phyloP scores from a whole-genome alignment of 2,329 filamentous ascomycete genomes.

The Stachybotrys echinatus region DNA sequence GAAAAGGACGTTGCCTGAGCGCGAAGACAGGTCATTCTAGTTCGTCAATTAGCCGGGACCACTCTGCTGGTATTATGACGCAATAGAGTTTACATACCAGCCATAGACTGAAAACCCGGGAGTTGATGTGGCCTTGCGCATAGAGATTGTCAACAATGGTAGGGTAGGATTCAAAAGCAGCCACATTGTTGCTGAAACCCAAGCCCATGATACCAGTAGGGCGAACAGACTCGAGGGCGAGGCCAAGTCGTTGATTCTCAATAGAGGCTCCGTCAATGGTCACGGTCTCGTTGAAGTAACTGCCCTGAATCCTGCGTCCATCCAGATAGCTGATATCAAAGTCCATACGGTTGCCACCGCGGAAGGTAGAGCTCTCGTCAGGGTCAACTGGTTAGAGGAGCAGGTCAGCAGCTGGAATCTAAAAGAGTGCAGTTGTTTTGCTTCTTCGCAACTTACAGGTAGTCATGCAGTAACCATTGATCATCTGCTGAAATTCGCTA shows the following conservation, averaged over 20 bases:
- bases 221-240: slow-evolving; percentile 42
- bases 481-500: slow-evolving; percentile 24
- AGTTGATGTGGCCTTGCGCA: slow-evolving; percentile 54
- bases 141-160: slow-evolving; percentile 63
- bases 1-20: slow-evolving; percentile 68
- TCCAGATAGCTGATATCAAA: slow-evolving; percentile 61
- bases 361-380: slow-evolving; percentile 41
- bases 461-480: slow-evolving; percentile 22
- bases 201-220: slow-evolving; percentile 54
- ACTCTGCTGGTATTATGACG: background rate
- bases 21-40: slow-evolving; percentile 55
- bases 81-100: slow-evolving; percentile 17
- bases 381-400: slow-evolving; percentile 26
- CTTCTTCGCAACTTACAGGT: slow-evolving; percentile 31
- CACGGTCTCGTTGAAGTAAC: slow-evolving; percentile 55
- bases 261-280: slow-evolving; percentile 39
- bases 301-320: slow-evolving; percentile 44
- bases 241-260: slow-evolving; percentile 48
- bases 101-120: slow-evolving; percentile 65
- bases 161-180: slow-evolving; percentile 36
- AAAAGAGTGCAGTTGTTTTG: background rate
- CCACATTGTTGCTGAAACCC: slow-evolving; percentile 48
- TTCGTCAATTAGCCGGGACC: background rate
- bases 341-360: slow-evolving; percentile 31
- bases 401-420: background rate